Evolutionary conservation across 768 basidiomycete species (phyloP).

Genomic region (Suillus placidus): DNA sequence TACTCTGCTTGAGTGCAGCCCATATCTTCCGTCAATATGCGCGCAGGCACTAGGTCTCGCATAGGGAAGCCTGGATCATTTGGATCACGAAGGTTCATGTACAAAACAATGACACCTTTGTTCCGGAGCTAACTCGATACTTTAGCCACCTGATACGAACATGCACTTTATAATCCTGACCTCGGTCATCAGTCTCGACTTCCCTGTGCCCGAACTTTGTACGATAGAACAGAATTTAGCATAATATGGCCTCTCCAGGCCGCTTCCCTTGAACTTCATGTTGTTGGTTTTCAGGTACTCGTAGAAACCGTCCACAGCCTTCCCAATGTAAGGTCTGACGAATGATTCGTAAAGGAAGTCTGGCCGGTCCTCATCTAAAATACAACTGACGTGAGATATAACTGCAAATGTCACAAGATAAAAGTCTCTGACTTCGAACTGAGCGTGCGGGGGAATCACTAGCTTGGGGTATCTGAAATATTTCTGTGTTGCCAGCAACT

Average conservation of each 20-base stretch:
- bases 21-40: slow-evolving; percentile 15
- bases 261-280: background rate
- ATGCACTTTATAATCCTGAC: background rate
- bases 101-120: slow-evolving; percentile 20
- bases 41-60: slow-evolving; percentile 18
- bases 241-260: background rate
- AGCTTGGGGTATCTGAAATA: background rate
- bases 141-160: background rate
- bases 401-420: background rate
- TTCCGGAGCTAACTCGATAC: slow-evolving; percentile 10
- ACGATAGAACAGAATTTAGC: slow-evolving; percentile 18
- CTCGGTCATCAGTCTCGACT: slow-evolving; percentile 20
- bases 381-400: background rate
- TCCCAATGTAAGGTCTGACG: slow-evolving; percentile 5
- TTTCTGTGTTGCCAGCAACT: background rate
- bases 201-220: slow-evolving; percentile 26
- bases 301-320: slow-evolving; percentile 20
- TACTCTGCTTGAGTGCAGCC: background rate
- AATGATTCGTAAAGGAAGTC: background rate
- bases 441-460: background rate
- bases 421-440: background rate
- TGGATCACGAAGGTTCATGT: slow-evolving; percentile 17
- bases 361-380: background rate
- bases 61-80: slow-evolving; percentile 16
- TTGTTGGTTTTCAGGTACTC: slow-evolving; percentile 22